A percentile compares a stretch with the other conserved stretches of the same genome.
These are phyloP conservation scores for Beauveria sp. DNA, from an alignment of 2,329 filamentous ascomycete species.

Conservation along the genomic window DNA sequence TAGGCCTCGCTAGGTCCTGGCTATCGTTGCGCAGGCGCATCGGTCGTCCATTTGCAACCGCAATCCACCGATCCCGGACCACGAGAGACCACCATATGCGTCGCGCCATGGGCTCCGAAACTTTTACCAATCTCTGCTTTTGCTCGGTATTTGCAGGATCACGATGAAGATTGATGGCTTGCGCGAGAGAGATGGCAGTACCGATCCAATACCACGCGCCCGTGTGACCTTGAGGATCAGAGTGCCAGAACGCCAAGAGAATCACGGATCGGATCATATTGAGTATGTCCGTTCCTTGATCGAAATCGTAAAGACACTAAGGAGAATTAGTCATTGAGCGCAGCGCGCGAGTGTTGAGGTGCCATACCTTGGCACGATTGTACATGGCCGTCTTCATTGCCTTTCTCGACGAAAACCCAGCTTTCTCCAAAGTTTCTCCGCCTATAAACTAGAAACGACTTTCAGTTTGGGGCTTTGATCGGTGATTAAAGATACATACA, in stretches of 20 bases:
- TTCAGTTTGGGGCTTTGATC: not conserved
- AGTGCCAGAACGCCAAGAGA: not conserved
- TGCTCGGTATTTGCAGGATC: not conserved
- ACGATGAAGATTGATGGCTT: not conserved
- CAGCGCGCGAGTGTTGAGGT: not conserved
- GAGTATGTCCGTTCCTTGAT: not conserved
- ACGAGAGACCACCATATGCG: constrained; percentile 8
- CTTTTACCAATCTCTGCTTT: not conserved
- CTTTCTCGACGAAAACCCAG: not conserved
- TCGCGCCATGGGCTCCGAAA: not conserved
- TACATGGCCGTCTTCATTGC: constrained; percentile 9
- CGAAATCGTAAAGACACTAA: not conserved
- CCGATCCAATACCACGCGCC: constrained; percentile 5
- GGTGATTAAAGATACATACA: not conserved
- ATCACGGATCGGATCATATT: not conserved
- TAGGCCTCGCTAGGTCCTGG: not conserved
- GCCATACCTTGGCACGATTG: constrained; percentile 3
- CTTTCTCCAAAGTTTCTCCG: not conserved
- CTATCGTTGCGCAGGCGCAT: constrained; percentile 7
- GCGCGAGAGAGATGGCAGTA: not conserved
- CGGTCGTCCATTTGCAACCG: constrained; percentile 3
- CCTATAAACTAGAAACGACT: not conserved
- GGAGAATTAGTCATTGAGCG: not conserved
- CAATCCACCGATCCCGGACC: constrained; percentile 5
- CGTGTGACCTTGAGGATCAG: not conserved